Conservation (phyloP, 352 stramenopile genomes). For the Phytophthora sansomeana region DNA sequence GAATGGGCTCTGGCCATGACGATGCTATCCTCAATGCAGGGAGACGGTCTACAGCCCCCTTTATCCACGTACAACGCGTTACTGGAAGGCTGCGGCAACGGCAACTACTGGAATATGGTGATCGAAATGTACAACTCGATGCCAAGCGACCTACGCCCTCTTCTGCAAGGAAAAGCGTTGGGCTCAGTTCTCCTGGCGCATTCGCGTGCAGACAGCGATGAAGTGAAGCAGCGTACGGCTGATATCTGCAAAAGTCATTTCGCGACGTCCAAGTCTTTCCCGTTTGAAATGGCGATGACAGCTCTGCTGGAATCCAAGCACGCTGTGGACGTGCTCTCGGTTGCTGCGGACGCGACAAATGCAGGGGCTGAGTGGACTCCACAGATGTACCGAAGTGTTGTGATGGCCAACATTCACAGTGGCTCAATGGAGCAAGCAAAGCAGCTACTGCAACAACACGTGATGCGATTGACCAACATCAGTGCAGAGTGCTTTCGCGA, state of each 20-base stretch:
- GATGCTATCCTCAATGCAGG: slow-evolving; percentile 18
- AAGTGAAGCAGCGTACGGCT: slow-evolving; percentile 4
- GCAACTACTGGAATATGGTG: slow-evolving; percentile 6
- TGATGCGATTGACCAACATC: slow-evolving; percentile 52
- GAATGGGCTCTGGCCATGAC: slow-evolving; percentile 15
- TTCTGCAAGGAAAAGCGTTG: slow-evolving; percentile 6
- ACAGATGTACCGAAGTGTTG: slow-evolving; percentile 12
- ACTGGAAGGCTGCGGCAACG: slow-evolving; percentile 2
- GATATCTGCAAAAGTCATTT: slow-evolving; percentile 10
- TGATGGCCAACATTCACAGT: slow-evolving; percentile 16
- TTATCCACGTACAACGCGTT: not conserved
- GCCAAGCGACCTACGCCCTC: slow-evolving; percentile 1
- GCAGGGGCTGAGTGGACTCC: slow-evolving; percentile 2
- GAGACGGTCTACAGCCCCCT: not conserved
- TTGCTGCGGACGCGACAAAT: not conserved
- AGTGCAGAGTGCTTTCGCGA: slow-evolving; percentile 68
- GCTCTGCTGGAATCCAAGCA: slow-evolving; percentile 19
- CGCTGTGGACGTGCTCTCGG: slow-evolving; percentile 1
- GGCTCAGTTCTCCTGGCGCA: slow-evolving; percentile 1
- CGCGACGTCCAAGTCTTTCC: slow-evolving; percentile 1
- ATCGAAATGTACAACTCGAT: slow-evolving; percentile 22
- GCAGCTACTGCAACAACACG: slow-evolving; percentile 15
- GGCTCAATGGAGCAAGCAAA: slow-evolving; percentile 19
- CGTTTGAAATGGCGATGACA: slow-evolving; percentile 8
- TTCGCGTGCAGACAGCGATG: slow-evolving; percentile 9